phyloP scores from a whole-genome alignment of 2,329 filamentous ascomycete species.

The Hyphodiscus sp. region DNA sequence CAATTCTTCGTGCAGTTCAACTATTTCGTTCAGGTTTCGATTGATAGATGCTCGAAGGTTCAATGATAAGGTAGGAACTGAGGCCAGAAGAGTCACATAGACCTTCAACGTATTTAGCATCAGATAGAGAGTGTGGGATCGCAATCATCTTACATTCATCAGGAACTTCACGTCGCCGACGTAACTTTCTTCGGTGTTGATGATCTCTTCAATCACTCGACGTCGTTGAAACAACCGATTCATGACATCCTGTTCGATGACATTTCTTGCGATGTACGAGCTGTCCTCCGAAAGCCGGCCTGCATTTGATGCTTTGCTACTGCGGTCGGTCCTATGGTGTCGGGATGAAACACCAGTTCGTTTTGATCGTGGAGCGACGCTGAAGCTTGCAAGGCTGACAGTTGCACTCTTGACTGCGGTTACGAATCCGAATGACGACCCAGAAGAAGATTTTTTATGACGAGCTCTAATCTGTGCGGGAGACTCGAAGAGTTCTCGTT shows the following conservation, averaged over 20 bases:
- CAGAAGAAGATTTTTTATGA: conserved; percentile 58
- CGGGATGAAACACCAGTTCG: conserved; percentile 45
- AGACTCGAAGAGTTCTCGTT: conserved; percentile 21
- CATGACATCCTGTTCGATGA: conserved; percentile 61
- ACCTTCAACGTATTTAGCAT: conserved; percentile 45
- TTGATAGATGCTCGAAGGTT: conserved; percentile 68
- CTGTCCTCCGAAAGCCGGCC: conserved; percentile 62
- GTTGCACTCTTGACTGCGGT: conserved; percentile 77
- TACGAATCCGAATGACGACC: conserved; percentile 73
- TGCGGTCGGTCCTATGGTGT: conserved; percentile 54
- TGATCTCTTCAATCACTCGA: conserved; percentile 76
- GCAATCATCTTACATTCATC: conserved; percentile 62
- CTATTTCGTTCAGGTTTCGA: conserved; percentile 70
- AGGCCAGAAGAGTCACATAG: conserved; percentile 68
- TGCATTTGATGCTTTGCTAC: conserved; percentile 54
- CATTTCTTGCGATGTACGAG: conserved; percentile 49
- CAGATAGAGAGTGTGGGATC: conserved; percentile 34
- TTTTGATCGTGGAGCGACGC: conserved; percentile 56
- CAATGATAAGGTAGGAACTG: conserved; percentile 58
- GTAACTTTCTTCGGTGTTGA: conserved; percentile 82
- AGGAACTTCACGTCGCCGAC: conserved; percentile 81
- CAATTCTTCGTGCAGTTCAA: conserved; percentile 77
- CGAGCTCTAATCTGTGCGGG: conserved; percentile 32
- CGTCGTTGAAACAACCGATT: conserved; percentile 69
- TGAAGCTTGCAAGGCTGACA: conserved; percentile 68